phyloP scores from a whole-genome alignment of 345 rosid species.

The Populus ilicifolia region DNA sequence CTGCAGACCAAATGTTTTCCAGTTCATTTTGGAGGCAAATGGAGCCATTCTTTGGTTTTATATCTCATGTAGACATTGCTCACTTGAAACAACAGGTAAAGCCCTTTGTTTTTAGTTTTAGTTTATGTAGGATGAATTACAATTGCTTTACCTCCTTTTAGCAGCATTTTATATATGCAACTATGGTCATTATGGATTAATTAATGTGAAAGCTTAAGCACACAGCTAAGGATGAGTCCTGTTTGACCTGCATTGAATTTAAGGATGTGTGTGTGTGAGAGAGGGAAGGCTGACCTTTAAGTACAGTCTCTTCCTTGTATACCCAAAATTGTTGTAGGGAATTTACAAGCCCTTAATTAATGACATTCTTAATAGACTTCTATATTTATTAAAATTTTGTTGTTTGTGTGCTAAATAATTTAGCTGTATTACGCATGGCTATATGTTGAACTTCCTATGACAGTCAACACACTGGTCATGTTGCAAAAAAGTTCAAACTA shows the following conservation, averaged over 20 bases:
- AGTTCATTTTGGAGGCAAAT: slow-evolving; percentile 75
- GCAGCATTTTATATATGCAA: not conserved
- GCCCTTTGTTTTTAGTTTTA: slow-evolving; percentile 4
- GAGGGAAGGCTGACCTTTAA: too few species aligned
- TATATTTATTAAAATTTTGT: not conserved
- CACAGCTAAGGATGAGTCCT: not conserved
- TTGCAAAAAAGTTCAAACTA: not conserved
- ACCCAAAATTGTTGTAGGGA: not conserved
- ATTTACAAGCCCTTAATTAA: too few species aligned
- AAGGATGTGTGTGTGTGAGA: not conserved
- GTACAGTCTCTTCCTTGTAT: too few species aligned
- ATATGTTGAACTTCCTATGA: not conserved
- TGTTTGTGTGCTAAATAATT: not conserved
- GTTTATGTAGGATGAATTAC: not conserved
- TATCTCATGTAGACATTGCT: slow-evolving; percentile 61
- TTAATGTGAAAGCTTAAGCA: not conserved
- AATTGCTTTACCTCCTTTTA: not conserved
- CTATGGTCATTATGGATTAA: not conserved
- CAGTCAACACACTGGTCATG: too few species aligned
- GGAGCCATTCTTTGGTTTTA: slow-evolving; percentile 68
- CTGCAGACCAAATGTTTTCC: slow-evolving; percentile 54
- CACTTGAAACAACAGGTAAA: slow-evolving; percentile 71
- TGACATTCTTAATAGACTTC: not conserved
- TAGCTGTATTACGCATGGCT: not conserved
- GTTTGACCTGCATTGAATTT: too few species aligned